phyloP scores from a whole-genome alignment of 805 yeast genomes.

The Kazachstania taianensis region DNA sequence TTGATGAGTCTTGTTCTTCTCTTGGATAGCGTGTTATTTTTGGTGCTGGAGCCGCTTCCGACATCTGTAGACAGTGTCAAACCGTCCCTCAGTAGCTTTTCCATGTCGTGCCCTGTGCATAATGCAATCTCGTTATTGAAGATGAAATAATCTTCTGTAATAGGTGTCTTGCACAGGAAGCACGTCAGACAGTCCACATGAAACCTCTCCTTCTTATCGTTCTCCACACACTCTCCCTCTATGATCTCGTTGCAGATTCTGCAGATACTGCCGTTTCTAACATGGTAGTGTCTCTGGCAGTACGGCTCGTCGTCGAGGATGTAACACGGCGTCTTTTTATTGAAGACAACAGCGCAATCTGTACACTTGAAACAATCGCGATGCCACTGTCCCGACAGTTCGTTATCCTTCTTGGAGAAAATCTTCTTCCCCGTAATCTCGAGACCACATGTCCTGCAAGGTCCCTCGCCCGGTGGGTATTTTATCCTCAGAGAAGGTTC shows the following conservation, averaged over 20 bases:
- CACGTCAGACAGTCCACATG: conserved; percentile 70
- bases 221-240: conserved; percentile 86
- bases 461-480: conserved; percentile 58
- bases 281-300: conserved; percentile 71
- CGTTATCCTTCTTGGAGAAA: conserved; percentile 62
- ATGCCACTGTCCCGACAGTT: conserved; percentile 91
- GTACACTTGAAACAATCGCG: conserved; percentile 75
- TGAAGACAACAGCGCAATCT: conserved; percentile 47
- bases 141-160: conserved; percentile 42
- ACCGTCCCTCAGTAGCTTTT: conserved; percentile 18
- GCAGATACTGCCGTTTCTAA: conserved; percentile 66
- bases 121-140: conserved; percentile 23
- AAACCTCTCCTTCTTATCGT: conserved; percentile 59
- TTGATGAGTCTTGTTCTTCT: conserved; percentile 27
- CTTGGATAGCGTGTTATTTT: conserved; percentile 18
- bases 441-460: conserved; percentile 64
- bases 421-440: conserved; percentile 55
- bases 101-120: conserved; percentile 25
- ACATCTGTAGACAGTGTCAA: neutral
- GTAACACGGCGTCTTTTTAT: conserved; percentile 60
- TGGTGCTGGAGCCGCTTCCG: neutral
- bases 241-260: conserved; percentile 63
- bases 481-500: neutral
- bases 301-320: conserved; percentile 72
- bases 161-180: conserved; percentile 42